Evolutionary conservation across 2,329 filamentous ascomycete genomes (phyloP).

Genomic region (Trichoderma asperellum): DNA sequence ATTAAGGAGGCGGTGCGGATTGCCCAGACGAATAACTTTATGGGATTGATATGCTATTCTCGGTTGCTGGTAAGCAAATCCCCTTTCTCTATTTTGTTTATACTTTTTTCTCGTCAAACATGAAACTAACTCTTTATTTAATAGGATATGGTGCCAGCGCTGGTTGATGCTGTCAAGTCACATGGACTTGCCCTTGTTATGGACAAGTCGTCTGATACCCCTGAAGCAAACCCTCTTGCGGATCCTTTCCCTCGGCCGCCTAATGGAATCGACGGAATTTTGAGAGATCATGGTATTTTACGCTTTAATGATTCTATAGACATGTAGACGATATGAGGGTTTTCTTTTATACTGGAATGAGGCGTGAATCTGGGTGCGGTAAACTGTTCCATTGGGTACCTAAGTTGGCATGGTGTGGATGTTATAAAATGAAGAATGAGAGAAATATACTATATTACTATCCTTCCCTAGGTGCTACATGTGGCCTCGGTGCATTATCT

Average conservation of each 20-base stretch:
- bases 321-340: conserved; percentile 45
- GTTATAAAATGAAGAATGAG: neutral
- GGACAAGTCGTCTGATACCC: conserved; percentile 71
- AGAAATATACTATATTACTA: conserved; percentile 3
- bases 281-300: conserved; percentile 84
- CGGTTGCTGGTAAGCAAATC: conserved; percentile 70
- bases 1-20: conserved; percentile 95
- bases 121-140: neutral
- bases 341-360: conserved; percentile 8
- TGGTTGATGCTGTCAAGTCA: conserved; percentile 92
- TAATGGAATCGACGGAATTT: conserved; percentile 82
- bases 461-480: neutral
- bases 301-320: conserved; percentile 93
- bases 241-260: conserved; percentile 66
- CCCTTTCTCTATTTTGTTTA: no score
- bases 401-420: neutral
- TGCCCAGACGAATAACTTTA: conserved; percentile 95
- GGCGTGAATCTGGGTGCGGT: conserved; percentile 6
- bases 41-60: conserved; percentile 92
- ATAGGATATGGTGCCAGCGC: conserved; percentile 88
- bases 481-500: neutral
- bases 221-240: conserved; percentile 45
- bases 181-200: conserved; percentile 90
- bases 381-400: neutral
- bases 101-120: neutral